These are phyloP conservation scores for Emericellopsis atlantica DNA, from an alignment of 2,329 filamentous ascomycete species.

Conservation along the genomic window DNA sequence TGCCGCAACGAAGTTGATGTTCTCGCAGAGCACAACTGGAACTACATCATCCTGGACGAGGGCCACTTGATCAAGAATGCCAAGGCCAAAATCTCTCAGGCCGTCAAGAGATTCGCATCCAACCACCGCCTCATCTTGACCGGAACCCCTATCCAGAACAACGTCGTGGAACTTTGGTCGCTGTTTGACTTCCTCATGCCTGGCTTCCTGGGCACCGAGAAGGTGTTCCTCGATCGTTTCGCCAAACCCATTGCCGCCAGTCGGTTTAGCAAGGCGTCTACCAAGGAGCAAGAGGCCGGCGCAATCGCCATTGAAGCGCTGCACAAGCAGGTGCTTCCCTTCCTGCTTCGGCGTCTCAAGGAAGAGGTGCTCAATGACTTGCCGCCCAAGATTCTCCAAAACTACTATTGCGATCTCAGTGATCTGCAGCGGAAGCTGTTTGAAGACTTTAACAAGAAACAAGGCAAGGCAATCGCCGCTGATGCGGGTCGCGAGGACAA, in stretches of 20 bases:
- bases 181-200: constrained; percentile 99
- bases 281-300: constrained; percentile 94
- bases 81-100: constrained; percentile 87
- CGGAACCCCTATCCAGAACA: constrained; percentile 95
- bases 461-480: constrained; percentile 75
- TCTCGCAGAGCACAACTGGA: constrained; percentile 77
- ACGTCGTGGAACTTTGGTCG: constrained; percentile 93
- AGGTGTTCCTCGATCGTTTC: constrained; percentile 92
- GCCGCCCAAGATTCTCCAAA: constrained; percentile 95
- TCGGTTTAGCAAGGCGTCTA: constrained; percentile 91
- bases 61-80: constrained; percentile 98
- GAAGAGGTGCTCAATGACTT: constrained; percentile 95
- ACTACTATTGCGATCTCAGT: constrained; percentile 97
- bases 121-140: constrained; percentile 95
- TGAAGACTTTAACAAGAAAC: constrained; percentile 90
- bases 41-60: constrained; percentile 94
- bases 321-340: constrained; percentile 94
- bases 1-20: constrained; percentile 91
- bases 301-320: constrained; percentile 95
- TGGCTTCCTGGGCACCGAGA: constrained; percentile 85
- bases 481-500: constrained; percentile 80
- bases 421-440: constrained; percentile 92
- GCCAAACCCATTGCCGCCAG: constrained; percentile 91
- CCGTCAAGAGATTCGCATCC: constrained; percentile 78
- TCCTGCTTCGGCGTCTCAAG: constrained; percentile 89